Conservation (phyloP, 495 filamentous ascomycete genomes). For the Penicillium ochrochloron region DNA sequence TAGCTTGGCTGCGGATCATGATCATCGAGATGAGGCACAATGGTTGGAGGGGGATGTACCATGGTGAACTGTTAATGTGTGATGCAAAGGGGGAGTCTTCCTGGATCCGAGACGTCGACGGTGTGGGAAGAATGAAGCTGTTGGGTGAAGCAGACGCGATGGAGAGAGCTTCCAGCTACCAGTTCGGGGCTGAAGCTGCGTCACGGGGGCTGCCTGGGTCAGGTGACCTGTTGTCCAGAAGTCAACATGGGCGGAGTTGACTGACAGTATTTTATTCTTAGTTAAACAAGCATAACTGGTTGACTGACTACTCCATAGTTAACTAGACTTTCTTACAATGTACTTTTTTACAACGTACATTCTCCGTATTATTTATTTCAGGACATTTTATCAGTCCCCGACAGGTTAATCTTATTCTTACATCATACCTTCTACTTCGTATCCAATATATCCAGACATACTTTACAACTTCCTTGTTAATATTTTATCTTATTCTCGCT, state of each 20-base stretch:
- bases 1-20: constrained; percentile 17
- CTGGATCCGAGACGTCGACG: constrained; percentile 10
- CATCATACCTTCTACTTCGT: not conserved
- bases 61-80: constrained; percentile 33
- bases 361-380: not conserved
- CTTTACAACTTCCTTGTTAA: not conserved
- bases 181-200: constrained; percentile 25
- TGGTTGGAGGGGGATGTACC: constrained; percentile 29
- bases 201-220: constrained; percentile 39
- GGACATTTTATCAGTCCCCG: not conserved
- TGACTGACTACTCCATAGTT: not conserved
- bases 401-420: not conserved
- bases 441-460: not conserved
- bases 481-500: not conserved
- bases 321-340: not conserved
- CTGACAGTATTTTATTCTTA: not conserved
- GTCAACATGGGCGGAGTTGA: constrained; percentile 1
- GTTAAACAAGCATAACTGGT: not conserved
- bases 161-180: constrained; percentile 30
- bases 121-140: constrained; percentile 16
- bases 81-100: constrained; percentile 12
- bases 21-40: constrained; percentile 2
- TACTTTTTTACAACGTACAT: not conserved
- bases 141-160: constrained; percentile 23
- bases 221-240: constrained; percentile 6